Evolutionary conservation across 176 grass and related monocot species (phyloP), one percentile per base, ranked within the genome.

Genomic region (Rhynchospora breviuscula): DNA sequence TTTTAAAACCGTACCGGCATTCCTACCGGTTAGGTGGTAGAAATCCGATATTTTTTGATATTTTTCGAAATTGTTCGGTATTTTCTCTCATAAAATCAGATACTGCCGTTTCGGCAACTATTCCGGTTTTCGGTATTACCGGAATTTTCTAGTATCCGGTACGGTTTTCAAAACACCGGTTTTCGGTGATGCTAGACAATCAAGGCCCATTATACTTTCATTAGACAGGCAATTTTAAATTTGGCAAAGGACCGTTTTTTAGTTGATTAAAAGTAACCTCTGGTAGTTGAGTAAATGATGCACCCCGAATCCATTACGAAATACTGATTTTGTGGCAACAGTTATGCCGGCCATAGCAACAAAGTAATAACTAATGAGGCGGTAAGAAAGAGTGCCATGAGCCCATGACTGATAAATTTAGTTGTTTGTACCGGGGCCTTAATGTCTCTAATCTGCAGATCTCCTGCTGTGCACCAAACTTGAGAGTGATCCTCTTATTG

Each of bases 301-400:
- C 89, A 76, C 90, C 93, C 93, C 7, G 93, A 92, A 29, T 29
- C 26, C 26, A 29, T 29, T 29, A 29, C 26, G 1, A 29, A 29
- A 29, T 29, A 29, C 26, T 1, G 1, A 29, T 29, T 29, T 78
- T 22, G 57, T 8, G 15, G 90, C 93, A 33, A 95, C 90, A 2
- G 86, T 92, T 0, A 95, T 68, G 44, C 93, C 90, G 0, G 44
- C 10, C 63, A 95, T 72, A 14, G 40, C 49, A 5, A 95, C 73
- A 83, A 85, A 95, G 87, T 95, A 95, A 79, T n/a, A n/a, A n/a
- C n/a, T n/a, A n/a, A n/a, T n/a, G n/a, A 86, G 79, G 79, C 82
- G 88, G 10, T 19, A 17, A 62, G 70, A 79, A 69, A 0, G 15
- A 75, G 78, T 83, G 35, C 35, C 35, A 40, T 40, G 35, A 40